Base-by-base conservation (phyloP, 371 early-diverging fungal genomes). In the Enteropsectra breve region DNA sequence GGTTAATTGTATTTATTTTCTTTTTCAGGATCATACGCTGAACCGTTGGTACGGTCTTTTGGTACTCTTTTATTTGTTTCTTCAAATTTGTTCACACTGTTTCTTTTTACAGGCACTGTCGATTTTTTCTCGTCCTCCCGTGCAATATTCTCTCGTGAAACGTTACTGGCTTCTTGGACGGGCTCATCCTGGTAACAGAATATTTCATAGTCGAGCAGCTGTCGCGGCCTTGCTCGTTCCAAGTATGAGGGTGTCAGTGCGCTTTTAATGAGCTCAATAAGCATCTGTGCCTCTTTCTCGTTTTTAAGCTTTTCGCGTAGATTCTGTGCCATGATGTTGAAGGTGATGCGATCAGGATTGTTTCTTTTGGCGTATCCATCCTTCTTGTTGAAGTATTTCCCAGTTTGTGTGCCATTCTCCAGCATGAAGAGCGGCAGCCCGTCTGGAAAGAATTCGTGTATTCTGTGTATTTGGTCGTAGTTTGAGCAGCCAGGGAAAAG, bases 401-500 rank as follows among this genome's bases (percentile, higher is more conserved):
- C 30, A 21, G 72, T 48, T 26, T 72, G 48, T 23, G 49, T 58
- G 2, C 72, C 72, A 58, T 66, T 61, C 24, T 72, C 72, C 13
- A 72, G 34, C 72, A 72, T 72, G 23, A 66, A 66, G 33, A 26
- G 37, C 23, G 72, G 72, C 0, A 72, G 26, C 23, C 62, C 57
- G 13, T 54, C 54, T 6, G 58, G 58, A 68, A 61, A 67, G 15
- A 72, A 66, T 0, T 54, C 58, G 47, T 66, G 24, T 33, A 94
- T 91, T 76, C 85, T 84, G 62, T 84, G 67, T 33, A 93, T 80
- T 76, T 93, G 91, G 78, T 94, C 92, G 60, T 86, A 84, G 66
- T 87, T 89, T 69, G 86, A 87, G 38, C 86, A 87, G 43, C 96
- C 96, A 13, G 94, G 89, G 76, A 94, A 96, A 36, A 96, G 79